A percentile compares a stretch with the other conserved stretches of the same genome.
These are phyloP conservation scores for Asparagopsis taxiformis DNA, from an alignment of 31 red algal species.

Conservation along the genomic window DNA sequence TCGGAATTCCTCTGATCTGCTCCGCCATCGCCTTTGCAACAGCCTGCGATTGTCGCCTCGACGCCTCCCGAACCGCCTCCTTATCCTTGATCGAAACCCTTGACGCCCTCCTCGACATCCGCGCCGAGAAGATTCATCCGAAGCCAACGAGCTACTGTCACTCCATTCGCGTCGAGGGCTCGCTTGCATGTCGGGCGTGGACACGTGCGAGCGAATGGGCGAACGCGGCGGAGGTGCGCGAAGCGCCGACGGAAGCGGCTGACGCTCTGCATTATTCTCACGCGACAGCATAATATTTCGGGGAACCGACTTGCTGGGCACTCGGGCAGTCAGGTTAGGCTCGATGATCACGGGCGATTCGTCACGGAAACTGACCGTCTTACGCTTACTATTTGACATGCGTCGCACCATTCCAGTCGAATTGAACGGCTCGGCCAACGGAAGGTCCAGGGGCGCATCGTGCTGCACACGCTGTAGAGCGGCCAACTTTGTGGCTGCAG, in stretches of 20 bases:
- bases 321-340: constrained; percentile 40
- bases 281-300: constrained; percentile 15
- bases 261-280: constrained; percentile 18
- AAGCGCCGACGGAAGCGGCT: too few species aligned
- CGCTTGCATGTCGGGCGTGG: too few species aligned
- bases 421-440: too few species aligned
- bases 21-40: constrained; percentile 46
- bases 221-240: too few species aligned
- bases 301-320: constrained; percentile 41
- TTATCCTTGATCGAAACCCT: constrained; percentile 28
- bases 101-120: background rate
- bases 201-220: too few species aligned
- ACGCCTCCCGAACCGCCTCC: constrained; percentile 32
- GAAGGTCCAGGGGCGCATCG: too few species aligned
- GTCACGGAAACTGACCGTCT: constrained; percentile 58
- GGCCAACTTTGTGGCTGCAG: too few species aligned
- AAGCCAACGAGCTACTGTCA: too few species aligned
- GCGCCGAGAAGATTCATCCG: too few species aligned
- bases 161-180: too few species aligned
- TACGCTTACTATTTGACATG: constrained; percentile 22
- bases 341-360: constrained; percentile 56
- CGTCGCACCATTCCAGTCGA: constrained; percentile 15
- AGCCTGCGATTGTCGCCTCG: constrained; percentile 50
- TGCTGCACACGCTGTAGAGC: too few species aligned
- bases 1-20: constrained; percentile 60